A percentile compares a stretch with the other conserved stretches of the same genome.
Evolutionary conservation across 2,329 filamentous ascomycete species (phyloP).

Genomic region (Monosporascus sp.): DNA sequence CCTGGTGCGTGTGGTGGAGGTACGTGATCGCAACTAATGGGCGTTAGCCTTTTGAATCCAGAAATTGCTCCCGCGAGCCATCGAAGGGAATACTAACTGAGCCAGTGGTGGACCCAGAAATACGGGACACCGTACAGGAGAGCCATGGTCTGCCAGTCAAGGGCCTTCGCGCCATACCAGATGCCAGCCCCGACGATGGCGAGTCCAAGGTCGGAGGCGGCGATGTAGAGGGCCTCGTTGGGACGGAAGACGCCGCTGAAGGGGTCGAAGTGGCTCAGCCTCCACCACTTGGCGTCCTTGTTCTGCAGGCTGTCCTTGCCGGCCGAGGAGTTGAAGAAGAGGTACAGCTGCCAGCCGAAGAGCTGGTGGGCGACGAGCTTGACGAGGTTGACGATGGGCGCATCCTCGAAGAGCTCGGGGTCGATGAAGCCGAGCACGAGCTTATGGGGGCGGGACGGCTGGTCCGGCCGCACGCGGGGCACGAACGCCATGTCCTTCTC

Average conservation of each 20-base stretch:
- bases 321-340: conserved; percentile 53
- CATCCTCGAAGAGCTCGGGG: conserved; percentile 56
- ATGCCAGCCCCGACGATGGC: conserved; percentile 44
- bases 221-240: conserved; percentile 50
- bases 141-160: conserved; percentile 53
- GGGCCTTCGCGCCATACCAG: conserved; percentile 44
- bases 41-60: conserved; percentile 13
- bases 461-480: conserved; percentile 38
- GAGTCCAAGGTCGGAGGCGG: conserved; percentile 57
- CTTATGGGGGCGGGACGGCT: conserved; percentile 24
- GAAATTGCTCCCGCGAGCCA: background rate
- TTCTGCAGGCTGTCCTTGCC: conserved; percentile 44
- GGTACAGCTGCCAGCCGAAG: conserved; percentile 59
- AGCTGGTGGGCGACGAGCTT: conserved; percentile 58
- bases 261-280: conserved; percentile 56
- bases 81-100: conserved; percentile 39
- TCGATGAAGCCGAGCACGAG: conserved; percentile 34
- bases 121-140: conserved; percentile 61
- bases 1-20: conserved; percentile 63
- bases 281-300: conserved; percentile 35
- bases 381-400: conserved; percentile 50
- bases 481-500: conserved; percentile 64
- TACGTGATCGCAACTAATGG: conserved; percentile 64
- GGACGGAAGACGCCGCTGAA: conserved; percentile 56
- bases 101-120: conserved; percentile 67